Conservation (phyloP, 192 early-diverging fungal genomes). For the Mortierella hygrophila region DNA sequence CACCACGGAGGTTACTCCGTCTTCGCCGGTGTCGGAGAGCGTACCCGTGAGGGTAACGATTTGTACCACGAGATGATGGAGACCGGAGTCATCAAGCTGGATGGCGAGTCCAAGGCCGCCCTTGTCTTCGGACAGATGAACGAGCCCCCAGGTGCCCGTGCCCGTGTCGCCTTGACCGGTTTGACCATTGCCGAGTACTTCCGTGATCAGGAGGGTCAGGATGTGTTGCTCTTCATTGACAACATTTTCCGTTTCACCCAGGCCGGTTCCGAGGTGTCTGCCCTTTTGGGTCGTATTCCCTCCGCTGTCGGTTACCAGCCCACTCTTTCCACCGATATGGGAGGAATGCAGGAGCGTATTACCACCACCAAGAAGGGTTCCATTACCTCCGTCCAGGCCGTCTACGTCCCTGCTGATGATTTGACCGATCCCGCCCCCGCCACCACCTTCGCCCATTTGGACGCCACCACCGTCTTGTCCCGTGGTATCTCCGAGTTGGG, state of each 20-base stretch:
- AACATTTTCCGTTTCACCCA: conserved; percentile 99
- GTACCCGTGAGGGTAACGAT: conserved; percentile 99
- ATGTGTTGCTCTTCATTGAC: conserved; percentile 99
- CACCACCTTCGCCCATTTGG: conserved; percentile 99
- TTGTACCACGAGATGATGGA: conserved; percentile 99
- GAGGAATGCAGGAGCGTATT: conserved; percentile 99
- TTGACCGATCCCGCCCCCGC: conserved; percentile 99
- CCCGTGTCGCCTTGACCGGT: conserved; percentile 97
- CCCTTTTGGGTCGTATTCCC: conserved; percentile 98
- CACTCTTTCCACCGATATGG: conserved; percentile 99
- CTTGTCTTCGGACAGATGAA: conserved; percentile 99
- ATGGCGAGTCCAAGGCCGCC: conserved; percentile 94
- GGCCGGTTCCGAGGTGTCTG: conserved; percentile 99
- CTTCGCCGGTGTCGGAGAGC: conserved; percentile 98
- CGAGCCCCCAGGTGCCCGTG: conserved; percentile 99
- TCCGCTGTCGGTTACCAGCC: conserved; percentile 99
- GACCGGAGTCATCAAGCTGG: conserved; percentile 96
- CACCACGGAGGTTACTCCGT: conserved; percentile 99
- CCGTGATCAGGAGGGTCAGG: conserved; percentile 99
- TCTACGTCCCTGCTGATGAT: conserved; percentile 99
- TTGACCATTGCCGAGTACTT: conserved; percentile 99
- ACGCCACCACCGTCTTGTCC: conserved; percentile 99
- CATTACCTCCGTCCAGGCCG: conserved; percentile 98
- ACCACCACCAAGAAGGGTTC: conserved; percentile 99
- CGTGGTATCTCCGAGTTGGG: conserved; percentile 98